Base-by-base conservation (phyloP, 768 basidiomycete genomes). In the Kwoniella sp. region DNA sequence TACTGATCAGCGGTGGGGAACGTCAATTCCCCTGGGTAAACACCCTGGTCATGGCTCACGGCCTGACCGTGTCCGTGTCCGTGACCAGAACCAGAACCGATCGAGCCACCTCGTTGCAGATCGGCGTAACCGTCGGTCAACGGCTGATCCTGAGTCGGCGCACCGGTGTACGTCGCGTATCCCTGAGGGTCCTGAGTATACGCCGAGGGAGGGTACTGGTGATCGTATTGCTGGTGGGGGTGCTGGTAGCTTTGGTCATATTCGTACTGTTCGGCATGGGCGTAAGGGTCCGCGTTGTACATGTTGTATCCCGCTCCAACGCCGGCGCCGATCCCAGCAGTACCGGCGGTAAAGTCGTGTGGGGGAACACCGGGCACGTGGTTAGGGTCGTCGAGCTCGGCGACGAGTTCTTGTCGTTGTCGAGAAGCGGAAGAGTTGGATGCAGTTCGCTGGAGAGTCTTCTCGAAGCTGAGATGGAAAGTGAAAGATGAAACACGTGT, bases 341-440 rank as follows among this genome's bases (percentile, higher is more conserved):
- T 50, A 12, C 69, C 71, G 45, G 75, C 75, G 9, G 77, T 80
- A 64, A 80, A 80, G 59, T 80, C 79, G 65, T 80, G 79, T 29
- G 66, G 68, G 25, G 79, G 79, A 12, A 80, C 67, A 62, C 75
- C 77, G 25, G 72, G 57, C 11, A 71, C 68, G 13, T 61, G 58
- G 54, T 59, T 60, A 13, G 71, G 66, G 30, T 71, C 65, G 57
- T 76, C 76, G 20, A 77, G 73, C 53, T 79, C 74, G 12, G 70
- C 65, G 31, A 76, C 73, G 52, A 74, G 69, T 38, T 73, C 72
- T 56, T 70, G 72, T 38, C 78, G 72, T 62, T 77, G 75, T 15
- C 69, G 57, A 30, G 71, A 71, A 26, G 72, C 75, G 25, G 71
- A 74, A 9, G 73, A 70, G 38, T 70, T 63, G 25, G 79, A 77